Percentiles rank a stretch among this genome's conserved stretches.
Conservation (phyloP, 345 rosid genomes). For the Gossypium longicalyx region DNA sequence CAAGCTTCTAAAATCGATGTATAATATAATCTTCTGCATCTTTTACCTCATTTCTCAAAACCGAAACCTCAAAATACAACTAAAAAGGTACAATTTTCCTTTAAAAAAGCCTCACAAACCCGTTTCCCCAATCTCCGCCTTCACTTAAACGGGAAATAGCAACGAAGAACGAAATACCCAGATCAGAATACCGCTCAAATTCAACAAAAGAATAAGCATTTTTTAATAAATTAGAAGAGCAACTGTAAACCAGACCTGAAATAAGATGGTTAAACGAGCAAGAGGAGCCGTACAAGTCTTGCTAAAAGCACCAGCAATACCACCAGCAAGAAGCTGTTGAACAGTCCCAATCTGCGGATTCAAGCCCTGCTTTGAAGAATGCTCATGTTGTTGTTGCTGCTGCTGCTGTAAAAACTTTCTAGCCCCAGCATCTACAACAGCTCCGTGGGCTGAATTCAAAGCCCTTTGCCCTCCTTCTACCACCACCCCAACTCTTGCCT, state of each 20-base stretch:
- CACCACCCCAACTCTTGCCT: conserved; percentile 76
- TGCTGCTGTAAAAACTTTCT: conserved; percentile 53
- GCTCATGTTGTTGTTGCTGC: conserved; percentile 10
- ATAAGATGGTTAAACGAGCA: conserved; percentile 87
- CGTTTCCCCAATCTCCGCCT: background rate
- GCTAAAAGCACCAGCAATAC: conserved; percentile 92
- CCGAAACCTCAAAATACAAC: background rate
- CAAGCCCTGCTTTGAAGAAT: conserved; percentile 27
- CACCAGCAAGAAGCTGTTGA: conserved; percentile 74
- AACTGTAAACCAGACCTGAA: conserved; percentile 52
- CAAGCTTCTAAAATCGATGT: background rate
- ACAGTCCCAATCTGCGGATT: conserved; percentile 44
- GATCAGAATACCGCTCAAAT: background rate
- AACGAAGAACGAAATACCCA: background rate
- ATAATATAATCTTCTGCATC: background rate
- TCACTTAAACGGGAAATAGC: background rate
- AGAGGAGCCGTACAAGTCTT: conserved; percentile 99
- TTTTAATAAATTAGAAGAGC: background rate
- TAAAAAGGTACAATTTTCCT: background rate
- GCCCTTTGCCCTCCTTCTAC: conserved; percentile 70
- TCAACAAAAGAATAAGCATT: background rate
- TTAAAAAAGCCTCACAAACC: background rate
- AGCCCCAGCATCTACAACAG: conserved; percentile 54
- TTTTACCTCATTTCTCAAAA: background rate
- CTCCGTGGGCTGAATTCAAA: conserved; percentile 52